phyloP scores from a whole-genome alignment of 2,329 filamentous ascomycete species.

The Tetracladium maxilliforme region DNA sequence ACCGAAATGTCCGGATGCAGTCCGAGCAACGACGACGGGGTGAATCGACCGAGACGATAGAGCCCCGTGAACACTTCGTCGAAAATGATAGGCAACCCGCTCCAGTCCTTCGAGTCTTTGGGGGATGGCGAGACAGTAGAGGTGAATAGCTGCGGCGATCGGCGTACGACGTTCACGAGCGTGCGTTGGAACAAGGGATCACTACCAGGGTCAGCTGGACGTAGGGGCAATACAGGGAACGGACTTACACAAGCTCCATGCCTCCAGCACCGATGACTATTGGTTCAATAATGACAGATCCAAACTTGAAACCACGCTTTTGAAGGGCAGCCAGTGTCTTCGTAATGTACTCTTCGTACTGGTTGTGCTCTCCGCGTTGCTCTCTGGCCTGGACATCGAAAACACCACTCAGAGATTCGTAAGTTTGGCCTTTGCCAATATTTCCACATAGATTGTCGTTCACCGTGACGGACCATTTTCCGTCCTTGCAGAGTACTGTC shows the following conservation, averaged over 20 bases:
- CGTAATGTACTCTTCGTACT: slow-evolving; percentile 46
- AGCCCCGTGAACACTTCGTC: slow-evolving; percentile 83
- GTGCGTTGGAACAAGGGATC: slow-evolving; percentile 70
- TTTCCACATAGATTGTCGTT: slow-evolving; percentile 30
- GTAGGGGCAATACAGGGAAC: slow-evolving; percentile 1
- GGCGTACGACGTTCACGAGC: slow-evolving; percentile 52
- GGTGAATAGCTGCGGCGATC: slow-evolving; percentile 37
- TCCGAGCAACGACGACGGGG: slow-evolving; percentile 53
- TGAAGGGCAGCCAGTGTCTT: slow-evolving; percentile 34
- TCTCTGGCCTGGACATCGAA: slow-evolving; percentile 42
- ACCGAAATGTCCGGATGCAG: slow-evolving; percentile 61
- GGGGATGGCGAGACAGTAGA: slow-evolving; percentile 5
- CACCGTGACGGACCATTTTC: slow-evolving; percentile 49
- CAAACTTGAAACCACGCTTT: slow-evolving; percentile 49
- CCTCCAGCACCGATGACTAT: slow-evolving; percentile 70
- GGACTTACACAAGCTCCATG: slow-evolving; percentile 63
- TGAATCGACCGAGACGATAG: slow-evolving; percentile 64
- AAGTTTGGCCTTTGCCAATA: slow-evolving; percentile 26
- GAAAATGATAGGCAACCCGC: slow-evolving; percentile 63
- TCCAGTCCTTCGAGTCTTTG: slow-evolving; percentile 33
- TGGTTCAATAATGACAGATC: slow-evolving; percentile 68
- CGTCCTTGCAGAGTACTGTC: slow-evolving; percentile 48
- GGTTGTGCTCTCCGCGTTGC: slow-evolving; percentile 23
- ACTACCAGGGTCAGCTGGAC: slow-evolving; percentile 19
- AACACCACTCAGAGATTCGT: slow-evolving; percentile 34